A percentile compares a stretch with the other conserved stretches of the same genome.
Evolutionary conservation across 768 basidiomycete species (phyloP).

Genomic region (Auriscalpium vulgare): DNA sequence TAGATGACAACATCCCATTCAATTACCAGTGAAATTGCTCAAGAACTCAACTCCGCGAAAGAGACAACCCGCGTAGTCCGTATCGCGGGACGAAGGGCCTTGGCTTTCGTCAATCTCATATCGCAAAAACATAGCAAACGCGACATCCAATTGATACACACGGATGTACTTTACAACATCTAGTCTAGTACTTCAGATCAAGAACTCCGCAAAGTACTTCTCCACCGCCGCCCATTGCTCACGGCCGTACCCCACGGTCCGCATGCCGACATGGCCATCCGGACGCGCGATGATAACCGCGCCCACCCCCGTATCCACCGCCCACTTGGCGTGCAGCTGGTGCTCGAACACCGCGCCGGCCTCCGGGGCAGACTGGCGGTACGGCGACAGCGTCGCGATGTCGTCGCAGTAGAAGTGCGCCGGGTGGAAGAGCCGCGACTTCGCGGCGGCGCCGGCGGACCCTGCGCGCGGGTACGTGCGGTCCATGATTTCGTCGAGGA

Average conservation of each 20-base stretch:
- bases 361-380: conserved; percentile 2
- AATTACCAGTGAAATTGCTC: too few relatives aligned
- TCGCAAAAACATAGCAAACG: too few relatives aligned
- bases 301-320: background rate
- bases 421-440: conserved; percentile 1
- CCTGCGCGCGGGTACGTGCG: background rate
- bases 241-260: background rate
- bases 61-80: too few relatives aligned
- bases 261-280: conserved; percentile 1
- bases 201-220: conserved; percentile 3
- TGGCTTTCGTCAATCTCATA: too few relatives aligned
- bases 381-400: conserved; percentile 3
- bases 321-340: conserved; percentile 5
- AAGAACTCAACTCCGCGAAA: too few relatives aligned
- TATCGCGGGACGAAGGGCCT: too few relatives aligned
- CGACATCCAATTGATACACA: background rate
- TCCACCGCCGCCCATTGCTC: conserved; percentile 1
- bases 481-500: conserved; percentile 1
- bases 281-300: conserved; percentile 4
- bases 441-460: background rate
- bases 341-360: conserved; percentile 3
- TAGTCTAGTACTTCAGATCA: background rate
- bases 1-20: too few relatives aligned
- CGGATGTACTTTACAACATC: background rate
- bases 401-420: conserved; percentile 7